Base-by-base conservation (phyloP, 345 rosid genomes). In the Murraya koenigii region DNA sequence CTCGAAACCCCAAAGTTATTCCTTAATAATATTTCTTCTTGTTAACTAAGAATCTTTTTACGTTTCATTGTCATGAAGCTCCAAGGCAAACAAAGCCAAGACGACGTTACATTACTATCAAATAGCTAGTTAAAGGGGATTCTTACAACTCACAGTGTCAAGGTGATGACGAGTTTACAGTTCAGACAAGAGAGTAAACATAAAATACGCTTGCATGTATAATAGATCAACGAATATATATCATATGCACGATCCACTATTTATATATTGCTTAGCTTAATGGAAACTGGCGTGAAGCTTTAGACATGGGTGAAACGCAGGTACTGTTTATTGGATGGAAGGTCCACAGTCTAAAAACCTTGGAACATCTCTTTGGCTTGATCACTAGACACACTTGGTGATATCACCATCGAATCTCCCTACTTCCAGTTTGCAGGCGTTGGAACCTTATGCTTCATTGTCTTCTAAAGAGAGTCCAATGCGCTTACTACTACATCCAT, bases 401-500 rank as follows among this genome's bases (percentile, higher is more conserved):
- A 82, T 3, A 93, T 91, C 38, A 90, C 89, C 25, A 93, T 97
- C 11, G 89, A 84, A 19, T 93, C 94, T 19, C 91, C 92, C 13
- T 82, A 89, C 69, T 91, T 93, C 97, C 99, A 93, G 91, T 93
- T 80, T 17, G 79, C 94, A 5, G 92, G 95, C 4, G 97, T 95
- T 0, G 97, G 92, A 1, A 95, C 79, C 85, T 86, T 92, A 82
- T 87, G 84, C 81, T 88, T 87, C 0, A 84, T 8, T 7, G 87
- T 89, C 79, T 69, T 80, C 85, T 87, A 85, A 71, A 92, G 84
- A 0, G 97, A 91, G 30, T 93, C 98, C 71, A 92, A n/a, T 36
- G 84, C 98, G 76, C 98, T 88, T 77, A 89, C 25, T 66, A 90
- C 94, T 69, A 90, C 98, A 28, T 91, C 95, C 84, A 92, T 88